Evolutionary conservation across 495 filamentous ascomycete genomes (phyloP), one percentile per base, ranked within the genome.

Genomic region (Penicillium salamii): DNA sequence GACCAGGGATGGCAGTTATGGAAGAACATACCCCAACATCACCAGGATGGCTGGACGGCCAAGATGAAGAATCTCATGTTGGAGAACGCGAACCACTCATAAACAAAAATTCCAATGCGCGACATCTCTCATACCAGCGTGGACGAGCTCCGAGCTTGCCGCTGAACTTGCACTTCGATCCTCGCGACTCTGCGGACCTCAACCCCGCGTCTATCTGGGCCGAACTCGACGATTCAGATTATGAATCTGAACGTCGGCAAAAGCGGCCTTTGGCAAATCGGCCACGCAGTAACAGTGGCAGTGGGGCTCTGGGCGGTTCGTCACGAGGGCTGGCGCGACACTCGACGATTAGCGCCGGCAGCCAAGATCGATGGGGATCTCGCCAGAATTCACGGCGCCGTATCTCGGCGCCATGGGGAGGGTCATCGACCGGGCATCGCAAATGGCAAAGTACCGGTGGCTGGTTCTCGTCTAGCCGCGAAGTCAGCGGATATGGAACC

Each of bases 191-290:
- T 9, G 54, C 62, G 19, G 67, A 74, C 41, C 47, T 71, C 41
- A 68, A 72, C 40, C 62, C 74, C 12, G 74, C 72, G 2, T 75
- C 74, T 12, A 76, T 78, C 14, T 77, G 74, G 75, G 74, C 72
- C 5, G 75, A 78, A 44, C 70, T 78, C 13, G 74, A 78, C 31
- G 75, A 77, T 33, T 75, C 71, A 1, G 71, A 75, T 28, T 55
- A 61, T 29, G 69, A 69, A 3, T 46, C 55, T 19, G 44, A 40
- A 3, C 52, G 52, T 32, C 35, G 53, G 2, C 53, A 51, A 13
- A 48, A 19, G 12, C 63, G 54, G 11, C 52, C 54, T 18, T 53
- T 42, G 12, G 21, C 32, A 3, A 63, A 61, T 17, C 62, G 62
- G 5, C 62, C 59, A 20, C 58, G 68, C 40, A 68, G 60, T 28